Percentiles rank a stretch among this genome's conserved stretches.
These are phyloP conservation scores for Alternaria atra DNA, from an alignment of 2,329 filamentous ascomycete species.

Conservation along the genomic window DNA sequence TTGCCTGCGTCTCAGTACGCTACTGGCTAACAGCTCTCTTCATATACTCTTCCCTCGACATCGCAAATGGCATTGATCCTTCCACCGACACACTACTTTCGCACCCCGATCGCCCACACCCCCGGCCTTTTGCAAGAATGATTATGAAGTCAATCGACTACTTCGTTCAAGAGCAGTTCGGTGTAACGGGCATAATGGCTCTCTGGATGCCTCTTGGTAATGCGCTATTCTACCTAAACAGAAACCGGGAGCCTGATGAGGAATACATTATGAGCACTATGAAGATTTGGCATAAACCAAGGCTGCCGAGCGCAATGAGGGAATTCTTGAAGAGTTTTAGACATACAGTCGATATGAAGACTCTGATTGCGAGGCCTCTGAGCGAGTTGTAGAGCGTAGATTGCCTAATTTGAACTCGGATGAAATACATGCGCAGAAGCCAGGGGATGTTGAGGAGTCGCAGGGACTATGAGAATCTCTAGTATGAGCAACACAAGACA, in stretches of 20 bases:
- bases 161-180: constrained; percentile 34
- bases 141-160: constrained; percentile 34
- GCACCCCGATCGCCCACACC: constrained; percentile 28
- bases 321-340: constrained; percentile 36
- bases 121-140: constrained; percentile 34
- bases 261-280: constrained; percentile 25
- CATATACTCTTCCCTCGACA: constrained; percentile 33
- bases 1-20: constrained; percentile 29
- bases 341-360: constrained; percentile 8
- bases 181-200: constrained; percentile 29
- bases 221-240: constrained; percentile 29
- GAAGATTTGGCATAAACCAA: constrained; percentile 23
- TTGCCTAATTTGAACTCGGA: background rate
- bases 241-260: constrained; percentile 21
- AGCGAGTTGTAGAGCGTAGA: background rate
- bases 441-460: background rate
- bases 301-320: constrained; percentile 29
- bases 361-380: constrained; percentile 4
- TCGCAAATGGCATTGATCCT: constrained; percentile 16
- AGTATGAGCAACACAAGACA: background rate
- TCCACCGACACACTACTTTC: constrained; percentile 10
- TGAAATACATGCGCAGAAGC: background rate
- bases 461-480: background rate
- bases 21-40: constrained; percentile 39
- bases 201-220: constrained; percentile 35